These are phyloP conservation scores for Golubevia pallescens DNA, from an alignment of 1,284 basidiomycete genomes.

Conservation along the genomic window DNA sequence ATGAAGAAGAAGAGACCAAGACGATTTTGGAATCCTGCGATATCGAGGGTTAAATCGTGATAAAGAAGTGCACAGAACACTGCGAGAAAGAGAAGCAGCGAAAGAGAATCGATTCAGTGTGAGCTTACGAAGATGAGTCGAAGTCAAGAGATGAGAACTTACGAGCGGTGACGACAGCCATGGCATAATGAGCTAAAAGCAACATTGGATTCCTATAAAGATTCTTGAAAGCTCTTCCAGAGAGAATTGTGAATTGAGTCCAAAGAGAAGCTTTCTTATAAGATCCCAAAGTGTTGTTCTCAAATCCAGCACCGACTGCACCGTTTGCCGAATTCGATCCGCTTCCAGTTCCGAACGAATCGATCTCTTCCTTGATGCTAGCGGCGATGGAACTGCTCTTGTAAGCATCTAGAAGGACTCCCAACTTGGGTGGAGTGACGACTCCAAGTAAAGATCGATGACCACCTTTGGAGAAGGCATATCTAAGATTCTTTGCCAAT, in stretches of 20 bases:
- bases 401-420: constrained; percentile 77
- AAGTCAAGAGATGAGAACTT: constrained; percentile 11
- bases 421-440: constrained; percentile 71
- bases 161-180: constrained; percentile 82
- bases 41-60: constrained; percentile 67
- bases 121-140: not conserved
- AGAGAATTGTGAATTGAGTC: constrained; percentile 90
- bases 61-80: not conserved
- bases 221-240: constrained; percentile 97
- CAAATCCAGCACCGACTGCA: not conserved
- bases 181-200: constrained; percentile 85
- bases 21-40: constrained; percentile 88
- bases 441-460: constrained; percentile 66
- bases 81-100: constrained; percentile 9
- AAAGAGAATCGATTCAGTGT: constrained; percentile 13
- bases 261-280: constrained; percentile 82
- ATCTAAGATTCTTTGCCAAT: constrained; percentile 69
- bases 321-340: not conserved
- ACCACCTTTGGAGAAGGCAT: constrained; percentile 67
- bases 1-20: constrained; percentile 94
- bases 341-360: constrained; percentile 31
- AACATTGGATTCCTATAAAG: constrained; percentile 84
- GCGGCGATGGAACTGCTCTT: constrained; percentile 74
- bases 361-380: constrained; percentile 73
- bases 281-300: constrained; percentile 73